Base-by-base conservation (phyloP, 768 basidiomycete species). In the Xerocomellus intermedius region DNA sequence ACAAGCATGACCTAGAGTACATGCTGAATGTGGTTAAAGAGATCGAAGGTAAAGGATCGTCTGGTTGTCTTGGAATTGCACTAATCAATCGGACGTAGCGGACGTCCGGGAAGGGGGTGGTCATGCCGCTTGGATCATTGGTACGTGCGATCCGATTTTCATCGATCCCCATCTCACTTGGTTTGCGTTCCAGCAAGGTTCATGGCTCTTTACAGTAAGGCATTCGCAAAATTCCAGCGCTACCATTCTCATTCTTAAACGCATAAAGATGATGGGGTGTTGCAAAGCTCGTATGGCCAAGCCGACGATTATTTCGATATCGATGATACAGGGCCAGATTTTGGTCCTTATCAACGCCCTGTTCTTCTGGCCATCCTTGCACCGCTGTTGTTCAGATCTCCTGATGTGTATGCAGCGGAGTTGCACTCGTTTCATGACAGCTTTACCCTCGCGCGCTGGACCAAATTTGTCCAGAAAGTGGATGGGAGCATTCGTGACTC, bases 401-500 rank as follows among this genome's bases (percentile, higher is more conserved):
- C 70, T 4, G 66, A 70, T 22, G 52, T 70, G 4, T 72, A 45
- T 33, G 69, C 68, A 7, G 58, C 2, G n/a, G 69, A 72, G 52
- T 35, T 70, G 33, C 47, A 72, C 46, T 62, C 62, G 8, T 66
- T 70, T 22, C 66, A 62, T 22, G 64, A 70, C 14, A 59, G 33
- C 41, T 70, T 70, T 45, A 64, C 62, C 8, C 66, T 63, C 9
- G 50, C 36, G 5, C 60, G 69, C 9, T 72, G 69, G 70, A 57
- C 55, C 14, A 54, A 12, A n/a, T 72, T 70, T 56, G 70, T 70
- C 19, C 47, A 50, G 21, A 70, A 70, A 38, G 69, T 70, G 0
- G 70, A 70, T 51, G 57, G 56, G 21, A 70, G 69, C n/a, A 67
- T 70, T 21, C 66, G 69, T 14, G 69, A 70, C 36, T 70, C 69